Evolutionary conservation across 1,284 basidiomycete genomes (phyloP), one percentile per base, ranked within the genome.

Genomic region (Volvariella volvacea): DNA sequence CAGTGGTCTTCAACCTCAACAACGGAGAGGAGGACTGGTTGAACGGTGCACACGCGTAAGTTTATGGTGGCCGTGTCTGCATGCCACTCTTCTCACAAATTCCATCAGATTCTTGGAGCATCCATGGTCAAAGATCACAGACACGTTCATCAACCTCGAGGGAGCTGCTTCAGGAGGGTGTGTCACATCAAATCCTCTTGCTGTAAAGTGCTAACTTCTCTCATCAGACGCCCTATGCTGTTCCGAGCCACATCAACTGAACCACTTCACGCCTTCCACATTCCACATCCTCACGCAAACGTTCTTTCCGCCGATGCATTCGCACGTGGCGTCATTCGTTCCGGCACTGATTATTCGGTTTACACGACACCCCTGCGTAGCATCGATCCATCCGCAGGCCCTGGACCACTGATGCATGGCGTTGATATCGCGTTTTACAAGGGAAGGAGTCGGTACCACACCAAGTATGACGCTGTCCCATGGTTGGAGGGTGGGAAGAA

Each of bases 21-120:
- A 88, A 90, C 48, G 87, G 81, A 1, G 88, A 90, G 58, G 87
- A 90, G 53, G 78, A 87, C 56, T 75, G 79, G 28, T 57, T 89
- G 51, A 71, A 82, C 50, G 88, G 88, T 16, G 83, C 84, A 10
- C 75, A 78, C 55, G 69, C 71, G 71, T 86, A 62, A 55, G 76
- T 65, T 22, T 6, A 12, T 12, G 6, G 6, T 28, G 20, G 39
- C 10, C 36, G 25, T 17, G 16, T 9, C 42, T 33, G 3, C 25
- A 10, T 39, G 1, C n/a, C 30, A 21, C n/a, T 28, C 1, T 20
- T 39, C 10, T 33, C 14, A 39, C 22, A 43, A 2, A 33, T 30
- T n/a, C 34, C 31, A 21, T 22, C 4, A 83, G 80, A 14, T 86
- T 83, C 54, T 55, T 86, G 39, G 66, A 78, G 47, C 86, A 90